Percentiles rank a stretch among this genome's conserved stretches.
These are phyloP conservation scores for Alternaria dauci DNA, from an alignment of 2,329 filamentous ascomycete genomes.

Conservation along the genomic window DNA sequence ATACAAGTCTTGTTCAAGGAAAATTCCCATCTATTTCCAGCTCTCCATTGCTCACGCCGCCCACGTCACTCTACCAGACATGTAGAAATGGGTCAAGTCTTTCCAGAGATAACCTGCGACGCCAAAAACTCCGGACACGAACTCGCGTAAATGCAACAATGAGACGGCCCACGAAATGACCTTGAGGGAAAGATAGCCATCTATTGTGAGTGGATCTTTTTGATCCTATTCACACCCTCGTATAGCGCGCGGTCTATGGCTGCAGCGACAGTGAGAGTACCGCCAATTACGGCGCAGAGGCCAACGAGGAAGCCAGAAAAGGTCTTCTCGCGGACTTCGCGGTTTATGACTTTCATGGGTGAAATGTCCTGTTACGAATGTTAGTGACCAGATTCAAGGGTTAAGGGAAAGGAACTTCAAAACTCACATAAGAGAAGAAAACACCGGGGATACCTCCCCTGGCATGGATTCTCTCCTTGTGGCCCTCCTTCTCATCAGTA, in stretches of 20 bases:
- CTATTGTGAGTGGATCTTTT: conserved; percentile 78
- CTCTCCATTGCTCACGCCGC: not conserved
- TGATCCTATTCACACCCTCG: conserved; percentile 83
- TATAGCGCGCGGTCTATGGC: conserved; percentile 91
- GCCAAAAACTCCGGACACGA: conserved; percentile 15
- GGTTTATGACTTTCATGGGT: conserved; percentile 99
- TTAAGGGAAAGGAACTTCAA: not conserved
- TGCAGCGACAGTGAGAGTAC: conserved; percentile 93
- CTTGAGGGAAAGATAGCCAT: not conserved
- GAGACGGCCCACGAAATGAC: not conserved
- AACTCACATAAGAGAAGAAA: conserved; percentile 94
- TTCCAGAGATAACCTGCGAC: not conserved
- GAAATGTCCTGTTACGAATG: conserved; percentile 85
- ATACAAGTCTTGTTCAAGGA: conserved; percentile 6
- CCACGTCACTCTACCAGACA: conserved; percentile 1
- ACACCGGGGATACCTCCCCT: conserved; percentile 93
- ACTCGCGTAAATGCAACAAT: conserved; percentile 12
- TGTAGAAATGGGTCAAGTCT: conserved; percentile 2
- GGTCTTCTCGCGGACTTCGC: conserved; percentile 86
- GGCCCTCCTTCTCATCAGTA: conserved; percentile 83
- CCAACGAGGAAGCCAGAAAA: conserved; percentile 93
- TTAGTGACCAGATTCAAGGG: conserved; percentile 14
- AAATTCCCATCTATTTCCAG: not conserved
- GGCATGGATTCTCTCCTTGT: conserved; percentile 90
- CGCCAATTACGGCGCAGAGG: conserved; percentile 92